These are phyloP conservation scores for Fraxinus latifolia DNA, from an alignment of 305 asterid species.

Conservation along the genomic window DNA sequence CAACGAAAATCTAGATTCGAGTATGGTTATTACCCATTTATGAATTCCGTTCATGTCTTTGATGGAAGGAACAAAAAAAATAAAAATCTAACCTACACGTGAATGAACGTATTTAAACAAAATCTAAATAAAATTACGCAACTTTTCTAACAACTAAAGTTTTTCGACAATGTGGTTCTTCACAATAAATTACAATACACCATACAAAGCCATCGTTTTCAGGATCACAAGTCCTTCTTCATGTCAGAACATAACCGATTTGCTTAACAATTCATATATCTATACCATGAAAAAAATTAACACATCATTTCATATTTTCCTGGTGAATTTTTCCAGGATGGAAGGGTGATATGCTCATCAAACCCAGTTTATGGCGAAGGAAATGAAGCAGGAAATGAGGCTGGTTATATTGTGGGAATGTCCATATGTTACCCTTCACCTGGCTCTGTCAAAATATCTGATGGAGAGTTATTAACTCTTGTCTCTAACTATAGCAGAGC, in stretches of 20 bases:
- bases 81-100: not conserved
- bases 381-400: conserved; percentile 34
- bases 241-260: not conserved
- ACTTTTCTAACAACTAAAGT: not conserved
- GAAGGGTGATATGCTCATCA: conserved; percentile 34
- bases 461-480: conserved; percentile 33
- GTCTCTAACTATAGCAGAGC: conserved; percentile 34
- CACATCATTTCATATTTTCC: not conserved
- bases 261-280: not conserved
- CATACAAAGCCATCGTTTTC: not conserved
- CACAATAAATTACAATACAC: not conserved
- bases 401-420: conserved; percentile 49
- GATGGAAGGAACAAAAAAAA: not conserved
- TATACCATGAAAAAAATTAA: not conserved
- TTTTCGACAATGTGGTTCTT: not conserved
- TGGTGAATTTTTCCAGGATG: conserved; percentile 30
- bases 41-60: not conserved
- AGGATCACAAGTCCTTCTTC: not conserved
- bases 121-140: not conserved
- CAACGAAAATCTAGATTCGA: not conserved
- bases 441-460: conserved; percentile 31
- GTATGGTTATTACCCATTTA: not conserved
- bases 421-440: conserved; percentile 41
- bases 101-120: not conserved
- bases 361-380: conserved; percentile 40